Evolutionary conservation across 2,329 filamentous ascomycete genomes (phyloP).

Genomic region (Fusarium sp.): DNA sequence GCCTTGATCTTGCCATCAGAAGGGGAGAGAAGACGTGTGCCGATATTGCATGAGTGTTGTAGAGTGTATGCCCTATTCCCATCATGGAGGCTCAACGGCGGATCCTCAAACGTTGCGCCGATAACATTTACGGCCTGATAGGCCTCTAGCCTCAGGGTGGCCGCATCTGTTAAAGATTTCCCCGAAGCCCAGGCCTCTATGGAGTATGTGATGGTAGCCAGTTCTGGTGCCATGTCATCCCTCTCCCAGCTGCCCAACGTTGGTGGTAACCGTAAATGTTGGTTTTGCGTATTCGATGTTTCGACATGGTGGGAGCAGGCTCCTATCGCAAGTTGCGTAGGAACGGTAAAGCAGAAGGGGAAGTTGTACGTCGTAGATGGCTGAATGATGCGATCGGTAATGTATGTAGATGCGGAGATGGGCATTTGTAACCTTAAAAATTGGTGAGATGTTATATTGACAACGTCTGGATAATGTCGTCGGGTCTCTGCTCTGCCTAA

Average conservation of each 20-base stretch:
- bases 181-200: background rate
- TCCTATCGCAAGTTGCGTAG: background rate
- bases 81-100: background rate
- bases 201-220: background rate
- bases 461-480: background rate
- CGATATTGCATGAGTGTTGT: background rate
- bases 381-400: background rate
- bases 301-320: background rate
- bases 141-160: background rate
- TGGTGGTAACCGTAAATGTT: background rate
- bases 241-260: background rate
- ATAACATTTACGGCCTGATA: background rate
- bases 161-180: background rate
- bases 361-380: background rate
- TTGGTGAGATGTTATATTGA: background rate
- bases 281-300: background rate
- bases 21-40: background rate
- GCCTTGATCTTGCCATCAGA: background rate
- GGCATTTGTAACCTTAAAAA: background rate
- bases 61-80: background rate
- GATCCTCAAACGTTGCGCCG: background rate
- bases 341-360: background rate
- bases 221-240: background rate
- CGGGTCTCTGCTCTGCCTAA: background rate
- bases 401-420: background rate